These are phyloP conservation scores for Creolimax fragrantissima DNA, from an alignment of 78 protist species.

Conservation along the genomic window DNA sequence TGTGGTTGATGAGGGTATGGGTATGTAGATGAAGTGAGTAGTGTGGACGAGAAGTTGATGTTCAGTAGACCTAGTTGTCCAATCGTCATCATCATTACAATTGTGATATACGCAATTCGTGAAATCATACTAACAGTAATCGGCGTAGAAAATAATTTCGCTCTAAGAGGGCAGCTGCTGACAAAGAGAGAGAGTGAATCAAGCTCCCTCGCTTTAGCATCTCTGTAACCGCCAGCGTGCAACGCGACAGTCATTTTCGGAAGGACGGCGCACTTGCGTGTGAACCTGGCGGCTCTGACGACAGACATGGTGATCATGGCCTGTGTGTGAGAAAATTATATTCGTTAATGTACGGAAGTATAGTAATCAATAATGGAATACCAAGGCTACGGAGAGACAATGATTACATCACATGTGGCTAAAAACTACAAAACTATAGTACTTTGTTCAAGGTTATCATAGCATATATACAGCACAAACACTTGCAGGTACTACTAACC, in stretches of 20 bases:
- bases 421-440: too few relatives aligned
- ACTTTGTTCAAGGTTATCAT: too few relatives aligned
- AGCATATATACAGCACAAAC: too few relatives aligned
- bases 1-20: too few relatives aligned
- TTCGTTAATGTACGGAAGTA: too few relatives aligned
- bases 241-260: background rate
- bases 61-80: background rate
- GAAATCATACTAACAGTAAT: background rate
- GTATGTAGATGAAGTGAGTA: too few relatives aligned
- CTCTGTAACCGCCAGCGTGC: background rate
- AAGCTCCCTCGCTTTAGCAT: background rate
- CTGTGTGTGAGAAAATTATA: background rate
- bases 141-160: background rate
- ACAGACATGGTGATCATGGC: background rate
- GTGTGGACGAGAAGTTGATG: background rate
- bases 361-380: too few relatives aligned
- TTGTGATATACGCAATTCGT: background rate
- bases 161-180: background rate
- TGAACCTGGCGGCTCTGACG: background rate
- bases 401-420: too few relatives aligned
- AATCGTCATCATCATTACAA: background rate
- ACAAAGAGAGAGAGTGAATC: background rate
- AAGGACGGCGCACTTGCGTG: background rate
- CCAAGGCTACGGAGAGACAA: too few relatives aligned
- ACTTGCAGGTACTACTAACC: too few relatives aligned